Percentiles rank a stretch among this genome's conserved stretches.
phyloP scores from a whole-genome alignment of 2,329 filamentous ascomycete species.

The Lecanosticta acicola region DNA sequence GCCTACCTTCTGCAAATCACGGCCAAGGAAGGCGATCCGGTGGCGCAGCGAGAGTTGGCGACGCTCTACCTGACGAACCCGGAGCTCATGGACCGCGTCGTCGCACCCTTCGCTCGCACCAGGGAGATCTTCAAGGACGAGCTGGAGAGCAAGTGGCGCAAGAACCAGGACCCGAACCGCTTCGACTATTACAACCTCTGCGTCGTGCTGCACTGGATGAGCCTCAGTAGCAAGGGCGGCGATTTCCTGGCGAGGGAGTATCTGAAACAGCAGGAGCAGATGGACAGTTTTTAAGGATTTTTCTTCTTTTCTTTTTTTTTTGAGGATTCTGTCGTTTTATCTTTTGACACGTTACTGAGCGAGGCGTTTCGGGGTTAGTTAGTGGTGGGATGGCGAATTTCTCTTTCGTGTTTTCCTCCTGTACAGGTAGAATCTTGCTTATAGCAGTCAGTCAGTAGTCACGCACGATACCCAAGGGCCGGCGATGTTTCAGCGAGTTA shows the following conservation, averaged over 20 bases:
- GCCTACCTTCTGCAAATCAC: slow-evolving; percentile 88
- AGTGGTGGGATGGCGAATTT: neutral
- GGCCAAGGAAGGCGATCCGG: slow-evolving; percentile 82
- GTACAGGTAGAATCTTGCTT: slow-evolving; percentile 7
- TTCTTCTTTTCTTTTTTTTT: neutral
- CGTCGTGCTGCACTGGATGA: slow-evolving; percentile 96
- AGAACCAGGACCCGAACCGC: slow-evolving; percentile 55
- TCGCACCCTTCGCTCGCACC: slow-evolving; percentile 75
- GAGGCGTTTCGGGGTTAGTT: slow-evolving; percentile 1
- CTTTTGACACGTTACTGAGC: slow-evolving; percentile 2
- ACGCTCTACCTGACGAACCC: slow-evolving; percentile 91
- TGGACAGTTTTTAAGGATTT: slow-evolving; percentile 42
- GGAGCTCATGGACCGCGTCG: slow-evolving; percentile 72
- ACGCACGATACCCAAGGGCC: slow-evolving; percentile 6
- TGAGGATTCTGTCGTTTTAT: too few relatives aligned
- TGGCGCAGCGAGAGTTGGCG: slow-evolving; percentile 85
- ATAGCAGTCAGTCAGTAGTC: too few relatives aligned
- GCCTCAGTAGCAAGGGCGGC: slow-evolving; percentile 75
- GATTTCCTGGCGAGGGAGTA: slow-evolving; percentile 80
- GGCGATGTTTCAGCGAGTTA: neutral
- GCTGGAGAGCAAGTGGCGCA: slow-evolving; percentile 62
- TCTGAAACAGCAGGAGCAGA: slow-evolving; percentile 64
- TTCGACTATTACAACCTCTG: slow-evolving; percentile 88
- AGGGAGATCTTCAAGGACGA: slow-evolving; percentile 86
- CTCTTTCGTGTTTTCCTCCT: neutral